These are phyloP conservation scores for Myxozyma udenii DNA, from an alignment of 805 yeast species.

Conservation along the genomic window DNA sequence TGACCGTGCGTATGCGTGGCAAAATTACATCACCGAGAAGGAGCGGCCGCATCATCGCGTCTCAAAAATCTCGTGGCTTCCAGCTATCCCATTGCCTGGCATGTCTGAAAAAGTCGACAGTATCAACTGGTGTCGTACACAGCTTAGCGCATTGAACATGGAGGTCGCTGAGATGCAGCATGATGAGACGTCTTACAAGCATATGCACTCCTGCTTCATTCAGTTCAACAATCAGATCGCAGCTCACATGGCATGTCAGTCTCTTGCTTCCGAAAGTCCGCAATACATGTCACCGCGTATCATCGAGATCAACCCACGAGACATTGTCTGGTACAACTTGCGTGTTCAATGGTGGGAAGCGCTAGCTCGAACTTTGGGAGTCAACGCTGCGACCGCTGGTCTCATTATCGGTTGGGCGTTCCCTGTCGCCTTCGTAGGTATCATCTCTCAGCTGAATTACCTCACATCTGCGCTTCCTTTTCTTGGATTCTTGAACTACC, in stretches of 20 bases:
- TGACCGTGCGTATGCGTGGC: constrained; percentile 32
- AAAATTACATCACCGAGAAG: constrained; percentile 51
- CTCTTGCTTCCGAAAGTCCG: constrained; percentile 40
- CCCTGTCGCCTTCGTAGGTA: constrained; percentile 78
- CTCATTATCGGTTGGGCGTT: constrained; percentile 69
- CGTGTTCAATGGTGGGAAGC: constrained; percentile 40
- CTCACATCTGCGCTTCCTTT: constrained; percentile 70
- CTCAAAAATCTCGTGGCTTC: constrained; percentile 16
- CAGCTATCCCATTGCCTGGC: constrained; percentile 43
- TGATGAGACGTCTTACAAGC: constrained; percentile 54
- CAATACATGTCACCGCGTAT: constrained; percentile 44
- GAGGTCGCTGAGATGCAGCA: constrained; percentile 60
- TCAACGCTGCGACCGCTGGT: constrained; percentile 47
- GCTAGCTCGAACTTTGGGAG: constrained; percentile 44
- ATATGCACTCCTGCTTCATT: constrained; percentile 73
- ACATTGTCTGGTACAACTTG: constrained; percentile 69
- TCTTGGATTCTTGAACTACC: constrained; percentile 66
- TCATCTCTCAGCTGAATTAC: constrained; percentile 70
- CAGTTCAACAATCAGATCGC: constrained; percentile 56
- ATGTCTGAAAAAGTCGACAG: constrained; percentile 81
- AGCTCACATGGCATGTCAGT: constrained; percentile 64
- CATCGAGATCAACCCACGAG: constrained; percentile 58
- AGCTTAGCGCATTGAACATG: constrained; percentile 62
- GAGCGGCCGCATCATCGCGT: constrained; percentile 73
- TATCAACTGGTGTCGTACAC: constrained; percentile 65